These are phyloP conservation scores for Colletotrichum higginsianum DNA, from an alignment of 2,329 filamentous ascomycete species.

Conservation along the genomic window DNA sequence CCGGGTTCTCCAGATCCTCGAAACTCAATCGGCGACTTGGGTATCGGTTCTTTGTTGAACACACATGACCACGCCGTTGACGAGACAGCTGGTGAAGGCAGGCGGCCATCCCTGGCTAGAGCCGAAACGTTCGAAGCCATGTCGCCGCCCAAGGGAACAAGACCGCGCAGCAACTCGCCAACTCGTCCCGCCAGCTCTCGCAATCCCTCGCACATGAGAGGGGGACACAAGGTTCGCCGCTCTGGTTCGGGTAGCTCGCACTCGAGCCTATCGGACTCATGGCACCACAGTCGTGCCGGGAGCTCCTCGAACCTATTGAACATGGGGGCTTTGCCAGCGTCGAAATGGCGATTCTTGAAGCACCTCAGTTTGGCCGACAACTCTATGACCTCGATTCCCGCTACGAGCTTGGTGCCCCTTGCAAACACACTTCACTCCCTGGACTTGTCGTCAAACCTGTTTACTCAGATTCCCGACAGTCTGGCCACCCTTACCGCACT, in stretches of 20 bases:
- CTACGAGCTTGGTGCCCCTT: constrained; percentile 83
- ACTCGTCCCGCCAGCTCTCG: constrained; percentile 82
- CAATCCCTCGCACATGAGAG: constrained; percentile 78
- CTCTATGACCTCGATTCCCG: constrained; percentile 84
- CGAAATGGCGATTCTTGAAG: constrained; percentile 95
- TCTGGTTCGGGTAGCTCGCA: constrained; percentile 95
- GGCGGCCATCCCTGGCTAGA: constrained; percentile 61
- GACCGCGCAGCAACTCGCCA: constrained; percentile 86
- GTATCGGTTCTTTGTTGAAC: constrained; percentile 72
- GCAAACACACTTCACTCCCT: constrained; percentile 92
- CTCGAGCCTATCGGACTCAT: constrained; percentile 79
- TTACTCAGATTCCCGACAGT: constrained; percentile 94
- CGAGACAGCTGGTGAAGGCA: constrained; percentile 54
- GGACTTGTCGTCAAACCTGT: constrained; percentile 92
- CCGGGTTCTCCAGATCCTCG: constrained; percentile 73
- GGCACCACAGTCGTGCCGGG: constrained; percentile 71
- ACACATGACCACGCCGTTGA: constrained; percentile 66
- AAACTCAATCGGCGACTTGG: constrained; percentile 64
- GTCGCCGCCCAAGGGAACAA: constrained; percentile 60
- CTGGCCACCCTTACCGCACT: constrained; percentile 87
- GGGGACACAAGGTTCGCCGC: constrained; percentile 82
- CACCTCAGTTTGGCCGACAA: constrained; percentile 96
- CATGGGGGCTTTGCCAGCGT: constrained; percentile 80
- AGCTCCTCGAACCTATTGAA: constrained; percentile 85
- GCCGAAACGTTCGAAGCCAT: constrained; percentile 64